Evolutionary conservation across 257 asterid species (phyloP).

Genomic region (Hygrophila difformis): DNA sequence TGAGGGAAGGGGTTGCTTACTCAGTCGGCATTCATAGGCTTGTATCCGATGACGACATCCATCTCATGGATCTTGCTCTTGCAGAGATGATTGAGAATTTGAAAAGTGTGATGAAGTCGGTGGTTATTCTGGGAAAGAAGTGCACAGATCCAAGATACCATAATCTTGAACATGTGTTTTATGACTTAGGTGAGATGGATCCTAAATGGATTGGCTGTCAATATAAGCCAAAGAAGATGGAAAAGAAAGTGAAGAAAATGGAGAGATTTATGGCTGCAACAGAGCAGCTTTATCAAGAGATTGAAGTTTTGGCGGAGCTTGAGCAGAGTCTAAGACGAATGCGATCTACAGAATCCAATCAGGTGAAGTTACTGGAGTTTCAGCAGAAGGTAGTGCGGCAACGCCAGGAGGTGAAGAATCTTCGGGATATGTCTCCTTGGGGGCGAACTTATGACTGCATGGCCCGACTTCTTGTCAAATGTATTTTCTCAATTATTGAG

Average conservation of each 20-base stretch:
- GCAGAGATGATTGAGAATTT: slow-evolving; percentile 59
- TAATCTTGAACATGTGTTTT: slow-evolving; percentile 42
- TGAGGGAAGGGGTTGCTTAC: slow-evolving; percentile 55
- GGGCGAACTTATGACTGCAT: slow-evolving; percentile 52
- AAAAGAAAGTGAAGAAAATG: slow-evolving; percentile 81
- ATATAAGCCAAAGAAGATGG: slow-evolving; percentile 69
- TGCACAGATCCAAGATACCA: slow-evolving; percentile 50
- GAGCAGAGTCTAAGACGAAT: slow-evolving; percentile 68
- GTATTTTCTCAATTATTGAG: slow-evolving; percentile 49
- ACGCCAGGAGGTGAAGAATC: slow-evolving; percentile 78
- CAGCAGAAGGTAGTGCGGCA: slow-evolving; percentile 84
- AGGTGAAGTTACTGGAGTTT: slow-evolving; percentile 55
- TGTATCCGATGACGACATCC: slow-evolving; percentile 47
- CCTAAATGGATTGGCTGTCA: slow-evolving; percentile 48
- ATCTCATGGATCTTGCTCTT: slow-evolving; percentile 64
- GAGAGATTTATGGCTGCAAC: slow-evolving; percentile 68
- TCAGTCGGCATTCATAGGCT: slow-evolving; percentile 63
- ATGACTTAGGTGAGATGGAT: slow-evolving; percentile 38
- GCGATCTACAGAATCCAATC: slow-evolving; percentile 36
- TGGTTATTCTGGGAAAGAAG: slow-evolving; percentile 60
- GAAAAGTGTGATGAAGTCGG: slow-evolving; percentile 40
- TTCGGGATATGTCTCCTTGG: slow-evolving; percentile 82
- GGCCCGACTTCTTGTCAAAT: slow-evolving; percentile 56
- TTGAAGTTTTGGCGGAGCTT: slow-evolving; percentile 67
- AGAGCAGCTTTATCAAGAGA: slow-evolving; percentile 63